Base-by-base conservation (phyloP, 2,329 filamentous ascomycete genomes). In the Diaporthe citri region DNA sequence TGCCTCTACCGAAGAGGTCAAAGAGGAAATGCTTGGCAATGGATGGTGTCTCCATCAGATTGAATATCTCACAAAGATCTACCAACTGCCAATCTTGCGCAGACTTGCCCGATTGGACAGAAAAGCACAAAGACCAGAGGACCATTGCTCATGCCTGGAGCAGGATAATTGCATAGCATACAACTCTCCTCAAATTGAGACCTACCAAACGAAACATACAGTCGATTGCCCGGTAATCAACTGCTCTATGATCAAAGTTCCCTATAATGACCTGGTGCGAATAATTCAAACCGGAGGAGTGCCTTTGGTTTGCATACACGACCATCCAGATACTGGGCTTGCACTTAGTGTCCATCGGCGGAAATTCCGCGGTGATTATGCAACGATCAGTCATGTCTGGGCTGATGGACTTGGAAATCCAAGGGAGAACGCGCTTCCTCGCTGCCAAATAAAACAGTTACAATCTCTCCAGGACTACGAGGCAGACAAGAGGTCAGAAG, bases 301-400 rank as follows among this genome's bases (percentile, higher is more conserved):
- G 3, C 56, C 56, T 59, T 39, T 59, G 56, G 4, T 59, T 8
- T 59, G 2, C 56, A 59, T 59, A 0, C 56, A 59, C 31, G 56
- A 59, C 1, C 56, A 39, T 7, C 13, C 56, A 36, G 56, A 59
- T 13, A 7, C 20, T 36, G 34, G 13, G 1, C 5, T 59, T 13
- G 17, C 20, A 4, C 2, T 59, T 2, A 36, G 34, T 39, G 56
- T 59, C 56, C 56, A 59, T 59, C 31, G 20, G 34, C 31, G 56
- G 34, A 12, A n/a, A 6, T 59, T 59, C 31, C 31, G 56, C 5
- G 34, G 56, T 8, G 56, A 59, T 2, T 59, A 59, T 39, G 4
- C 6, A n/a, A 59, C 56, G 3, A 36, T 59, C 56, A 59, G 56
- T 59, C 56, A 59, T 59, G 56, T 59, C 34, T 59, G 56, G 56